These are phyloP conservation scores for Astrothelium macrocarpum DNA, from an alignment of 495 filamentous ascomycete genomes.

Conservation along the genomic window DNA sequence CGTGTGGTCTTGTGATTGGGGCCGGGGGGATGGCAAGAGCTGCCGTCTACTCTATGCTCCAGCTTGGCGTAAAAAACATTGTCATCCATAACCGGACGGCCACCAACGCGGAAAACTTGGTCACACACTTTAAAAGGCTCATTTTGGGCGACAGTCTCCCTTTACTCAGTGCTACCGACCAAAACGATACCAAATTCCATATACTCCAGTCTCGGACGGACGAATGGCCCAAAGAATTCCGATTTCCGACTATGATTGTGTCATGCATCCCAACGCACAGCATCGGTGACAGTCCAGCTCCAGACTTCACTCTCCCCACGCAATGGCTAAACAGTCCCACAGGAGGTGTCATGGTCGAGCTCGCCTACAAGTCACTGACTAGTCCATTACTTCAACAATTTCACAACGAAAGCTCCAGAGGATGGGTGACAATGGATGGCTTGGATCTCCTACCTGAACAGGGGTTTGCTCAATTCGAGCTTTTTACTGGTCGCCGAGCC, in stretches of 20 bases:
- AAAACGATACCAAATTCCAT: slow-evolving; percentile 20
- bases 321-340: slow-evolving; percentile 69
- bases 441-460: slow-evolving; percentile 71
- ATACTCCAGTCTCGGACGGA: slow-evolving; percentile 50
- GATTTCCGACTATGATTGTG: slow-evolving; percentile 63
- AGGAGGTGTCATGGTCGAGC: slow-evolving; percentile 71
- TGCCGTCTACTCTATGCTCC: slow-evolving; percentile 65
- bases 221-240: slow-evolving; percentile 54
- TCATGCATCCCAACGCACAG: slow-evolving; percentile 66
- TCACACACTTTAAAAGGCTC: slow-evolving; percentile 54
- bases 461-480: slow-evolving; percentile 73
- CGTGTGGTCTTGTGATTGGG: slow-evolving; percentile 63
- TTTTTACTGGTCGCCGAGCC: slow-evolving; percentile 74
- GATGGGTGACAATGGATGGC: slow-evolving; percentile 73
- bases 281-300: slow-evolving; percentile 50
- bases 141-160: neutral
- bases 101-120: slow-evolving; percentile 53
- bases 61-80: slow-evolving; percentile 68
- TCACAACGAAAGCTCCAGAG: slow-evolving; percentile 48
- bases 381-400: slow-evolving; percentile 64
- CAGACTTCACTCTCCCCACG: slow-evolving; percentile 65
- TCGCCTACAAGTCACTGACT: slow-evolving; percentile 64
- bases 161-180: neutral
- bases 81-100: slow-evolving; percentile 67
- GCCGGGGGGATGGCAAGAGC: slow-evolving; percentile 77